These are phyloP conservation scores for Suillus placidus DNA, from an alignment of 768 basidiomycete species.

Conservation along the genomic window DNA sequence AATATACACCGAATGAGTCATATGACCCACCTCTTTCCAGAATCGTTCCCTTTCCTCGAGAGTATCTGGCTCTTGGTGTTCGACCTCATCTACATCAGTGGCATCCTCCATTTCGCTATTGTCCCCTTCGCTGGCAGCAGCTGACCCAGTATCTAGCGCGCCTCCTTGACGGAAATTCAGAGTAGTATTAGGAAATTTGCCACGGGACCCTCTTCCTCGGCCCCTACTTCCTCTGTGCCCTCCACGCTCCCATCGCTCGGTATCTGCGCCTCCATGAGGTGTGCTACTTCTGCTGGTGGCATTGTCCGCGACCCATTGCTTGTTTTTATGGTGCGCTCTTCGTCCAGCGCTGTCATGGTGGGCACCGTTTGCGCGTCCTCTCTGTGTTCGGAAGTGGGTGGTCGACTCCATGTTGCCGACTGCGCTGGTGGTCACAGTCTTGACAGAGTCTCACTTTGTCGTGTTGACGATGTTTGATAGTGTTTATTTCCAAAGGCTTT, in stretches of 20 bases:
- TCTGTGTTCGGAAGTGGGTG: slow-evolving; percentile 21
- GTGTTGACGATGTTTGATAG: slow-evolving; percentile 9
- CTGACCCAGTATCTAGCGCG: slow-evolving; percentile 32
- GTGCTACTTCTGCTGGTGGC: slow-evolving; percentile 38
- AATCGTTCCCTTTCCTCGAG: slow-evolving; percentile 68
- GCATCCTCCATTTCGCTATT: slow-evolving; percentile 39
- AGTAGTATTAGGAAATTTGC: slow-evolving; percentile 46
- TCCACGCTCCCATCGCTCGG: slow-evolving; percentile 66
- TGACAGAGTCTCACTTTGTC: neutral
- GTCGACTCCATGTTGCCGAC: slow-evolving; percentile 31
- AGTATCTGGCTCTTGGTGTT: slow-evolving; percentile 57
- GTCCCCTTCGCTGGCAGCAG: slow-evolving; percentile 37
- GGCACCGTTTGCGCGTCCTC: slow-evolving; percentile 26
- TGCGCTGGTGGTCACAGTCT: slow-evolving; percentile 7
- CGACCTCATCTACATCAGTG: slow-evolving; percentile 31
- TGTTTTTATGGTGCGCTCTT: slow-evolving; percentile 51
- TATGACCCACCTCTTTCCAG: slow-evolving; percentile 65
- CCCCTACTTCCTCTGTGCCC: slow-evolving; percentile 53
- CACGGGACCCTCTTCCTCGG: slow-evolving; percentile 39
- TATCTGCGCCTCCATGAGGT: slow-evolving; percentile 43
- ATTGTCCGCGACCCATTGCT: slow-evolving; percentile 58
- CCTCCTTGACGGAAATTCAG: slow-evolving; percentile 36
- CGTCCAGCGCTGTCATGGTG: slow-evolving; percentile 26
- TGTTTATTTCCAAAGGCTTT: slow-evolving; percentile 16
- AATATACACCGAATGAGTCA: slow-evolving; percentile 16